Percentiles rank a stretch among this genome's conserved stretches.
Evolutionary conservation across 371 early-diverging fungal genomes (phyloP).

Genomic region (Fennellomyces sp.): DNA sequence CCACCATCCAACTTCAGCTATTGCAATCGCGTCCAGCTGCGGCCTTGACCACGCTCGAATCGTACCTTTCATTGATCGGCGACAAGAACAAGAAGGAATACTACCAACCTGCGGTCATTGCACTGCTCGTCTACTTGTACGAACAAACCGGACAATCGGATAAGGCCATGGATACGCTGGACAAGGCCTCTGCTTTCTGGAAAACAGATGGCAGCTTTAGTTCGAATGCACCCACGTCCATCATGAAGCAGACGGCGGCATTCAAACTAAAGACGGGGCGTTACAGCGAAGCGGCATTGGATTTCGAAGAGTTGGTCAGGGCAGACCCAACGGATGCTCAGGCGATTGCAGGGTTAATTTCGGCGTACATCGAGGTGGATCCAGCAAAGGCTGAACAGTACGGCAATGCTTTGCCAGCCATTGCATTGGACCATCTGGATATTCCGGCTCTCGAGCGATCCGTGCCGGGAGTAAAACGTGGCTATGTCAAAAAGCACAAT

Average conservation of each 20-base stretch:
- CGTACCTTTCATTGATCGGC: slow-evolving; percentile 43
- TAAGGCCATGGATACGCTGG: slow-evolving; percentile 59
- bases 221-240: slow-evolving; percentile 30
- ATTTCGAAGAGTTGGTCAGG: slow-evolving; percentile 72
- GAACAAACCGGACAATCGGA: slow-evolving; percentile 66
- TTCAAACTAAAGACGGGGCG: slow-evolving; percentile 69
- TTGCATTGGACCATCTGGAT: slow-evolving; percentile 47
- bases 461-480: slow-evolving; percentile 69
- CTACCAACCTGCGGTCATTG: slow-evolving; percentile 68
- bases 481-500: slow-evolving; percentile 55
- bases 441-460: slow-evolving; percentile 55
- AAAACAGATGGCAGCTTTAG: slow-evolving; percentile 30
- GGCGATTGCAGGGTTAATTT: slow-evolving; percentile 71
- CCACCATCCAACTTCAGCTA: slow-evolving; percentile 66
- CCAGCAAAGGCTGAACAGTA: slow-evolving; percentile 73
- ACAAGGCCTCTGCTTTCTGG: slow-evolving; percentile 63
- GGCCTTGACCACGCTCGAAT: slow-evolving; percentile 53
- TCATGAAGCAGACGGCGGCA: slow-evolving; percentile 69
- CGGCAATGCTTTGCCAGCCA: slow-evolving; percentile 56
- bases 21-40: slow-evolving; percentile 52
- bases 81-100: slow-evolving; percentile 22
- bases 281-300: slow-evolving; percentile 66
- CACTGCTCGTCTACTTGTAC: slow-evolving; percentile 73
- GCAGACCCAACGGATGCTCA: slow-evolving; percentile 69
- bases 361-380: slow-evolving; percentile 69